These are phyloP conservation scores for Protomyces arabidopsidicola DNA, from an alignment of 1,139 yeast genomes.

Conservation along the genomic window DNA sequence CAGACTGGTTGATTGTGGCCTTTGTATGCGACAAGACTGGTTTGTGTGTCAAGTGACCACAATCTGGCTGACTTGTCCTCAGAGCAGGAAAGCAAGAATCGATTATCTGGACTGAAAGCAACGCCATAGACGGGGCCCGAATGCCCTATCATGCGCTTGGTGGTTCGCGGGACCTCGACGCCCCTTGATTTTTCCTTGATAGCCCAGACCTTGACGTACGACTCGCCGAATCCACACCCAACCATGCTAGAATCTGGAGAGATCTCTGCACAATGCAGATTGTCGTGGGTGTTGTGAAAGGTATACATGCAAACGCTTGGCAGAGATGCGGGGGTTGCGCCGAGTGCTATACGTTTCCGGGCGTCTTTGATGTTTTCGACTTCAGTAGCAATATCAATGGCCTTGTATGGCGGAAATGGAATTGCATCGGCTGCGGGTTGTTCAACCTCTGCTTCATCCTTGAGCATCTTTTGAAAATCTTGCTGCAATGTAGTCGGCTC, in stretches of 20 bases:
- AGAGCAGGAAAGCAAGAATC: conserved; percentile 72
- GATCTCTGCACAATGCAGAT: conserved; percentile 75
- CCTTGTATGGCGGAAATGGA: conserved; percentile 81
- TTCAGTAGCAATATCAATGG: conserved; percentile 71
- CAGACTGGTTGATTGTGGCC: conserved; percentile 97
- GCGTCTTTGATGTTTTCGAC: conserved; percentile 77
- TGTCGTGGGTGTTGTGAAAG: conserved; percentile 83
- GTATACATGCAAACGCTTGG: conserved; percentile 99
- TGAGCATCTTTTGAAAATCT: conserved; percentile 47
- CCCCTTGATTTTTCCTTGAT: conserved; percentile 61
- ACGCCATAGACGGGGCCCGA: conserved; percentile 90
- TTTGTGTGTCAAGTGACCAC: conserved; percentile 91
- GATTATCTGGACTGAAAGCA: conserved; percentile 85
- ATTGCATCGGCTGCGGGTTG: conserved; percentile 69
- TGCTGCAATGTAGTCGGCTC: conserved; percentile 46
- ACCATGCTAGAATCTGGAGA: conserved; percentile 80
- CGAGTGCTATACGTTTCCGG: conserved; percentile 63
- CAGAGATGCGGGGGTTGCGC: conserved; percentile 65
- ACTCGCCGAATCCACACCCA: conserved; percentile 93
- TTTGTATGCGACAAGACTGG: conserved; percentile 85
- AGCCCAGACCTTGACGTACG: conserved; percentile 86
- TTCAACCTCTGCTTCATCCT: conserved; percentile 46
- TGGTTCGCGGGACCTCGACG: conserved; percentile 32
- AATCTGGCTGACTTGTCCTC: conserved; percentile 88
- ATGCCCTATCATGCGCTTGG: conserved; percentile 77